Percentiles rank a stretch among this genome's conserved stretches.
Evolutionary conservation across 169 alveolate species (phyloP).

Genomic region (Plasmodium blacklocki): DNA sequence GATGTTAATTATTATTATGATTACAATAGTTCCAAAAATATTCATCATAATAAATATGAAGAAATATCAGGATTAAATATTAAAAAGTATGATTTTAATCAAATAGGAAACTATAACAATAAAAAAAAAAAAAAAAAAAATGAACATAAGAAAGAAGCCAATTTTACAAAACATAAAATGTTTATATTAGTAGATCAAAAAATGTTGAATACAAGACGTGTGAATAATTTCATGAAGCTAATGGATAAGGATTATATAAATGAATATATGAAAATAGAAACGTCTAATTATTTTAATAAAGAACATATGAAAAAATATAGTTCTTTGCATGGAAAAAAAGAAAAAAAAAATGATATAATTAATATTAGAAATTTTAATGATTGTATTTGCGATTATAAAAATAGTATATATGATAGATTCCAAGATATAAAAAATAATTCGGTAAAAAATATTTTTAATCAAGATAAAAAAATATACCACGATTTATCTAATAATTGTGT

Average conservation of each 20-base stretch:
- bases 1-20: background rate
- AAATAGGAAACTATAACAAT: background rate
- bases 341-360: constrained; percentile 22
- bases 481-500: background rate
- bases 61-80: background rate
- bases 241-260: too few species aligned
- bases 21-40: background rate
- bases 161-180: too few species aligned
- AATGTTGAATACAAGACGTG: too few species aligned
- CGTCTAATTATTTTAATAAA: too few species aligned
- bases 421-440: constrained; percentile 1
- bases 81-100: too few species aligned
- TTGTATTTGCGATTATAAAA: background rate
- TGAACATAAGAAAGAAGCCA: too few species aligned
- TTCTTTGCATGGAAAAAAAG: constrained; percentile 7
- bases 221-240: too few species aligned
- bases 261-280: too few species aligned
- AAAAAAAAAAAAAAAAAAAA: background rate
- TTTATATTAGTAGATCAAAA: too few species aligned
- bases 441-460: background rate
- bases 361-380: background rate
- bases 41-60: background rate
- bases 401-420: background rate
- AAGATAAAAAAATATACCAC: background rate
- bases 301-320: background rate